A percentile compares a stretch with the other conserved stretches of the same genome.
Conservation (phyloP, 495 filamentous ascomycete genomes). For the Annulohypoxylon moriforme region DNA sequence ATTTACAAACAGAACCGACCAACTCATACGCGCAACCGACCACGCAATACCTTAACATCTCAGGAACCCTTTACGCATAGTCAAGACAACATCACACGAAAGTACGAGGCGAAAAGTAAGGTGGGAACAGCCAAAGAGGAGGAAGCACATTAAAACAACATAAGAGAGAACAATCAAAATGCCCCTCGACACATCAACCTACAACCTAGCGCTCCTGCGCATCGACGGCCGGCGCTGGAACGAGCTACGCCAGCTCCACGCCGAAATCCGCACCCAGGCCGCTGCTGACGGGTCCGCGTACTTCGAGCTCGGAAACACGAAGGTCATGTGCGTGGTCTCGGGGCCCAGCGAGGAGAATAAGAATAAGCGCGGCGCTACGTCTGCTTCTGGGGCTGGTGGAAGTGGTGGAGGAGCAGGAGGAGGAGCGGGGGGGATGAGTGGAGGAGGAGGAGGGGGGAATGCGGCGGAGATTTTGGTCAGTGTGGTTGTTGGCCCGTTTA, state of each 20-base stretch:
- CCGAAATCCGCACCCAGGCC: conserved; percentile 89
- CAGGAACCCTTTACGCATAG: neutral
- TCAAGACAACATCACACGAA: neutral
- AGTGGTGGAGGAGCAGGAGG: conserved; percentile 55
- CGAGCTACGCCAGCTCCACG: conserved; percentile 89
- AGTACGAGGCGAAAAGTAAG: neutral
- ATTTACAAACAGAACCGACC: neutral
- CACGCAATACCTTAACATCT: too few relatives aligned
- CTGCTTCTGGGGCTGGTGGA: conserved; percentile 54
- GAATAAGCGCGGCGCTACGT: conserved; percentile 49
- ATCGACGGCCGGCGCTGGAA: conserved; percentile 98
- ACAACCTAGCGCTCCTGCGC: conserved; percentile 85
- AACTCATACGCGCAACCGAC: neutral
- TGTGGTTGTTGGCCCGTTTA: conserved; percentile 87
- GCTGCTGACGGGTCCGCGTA: conserved; percentile 91
- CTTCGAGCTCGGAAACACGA: conserved; percentile 95
- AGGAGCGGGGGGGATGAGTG: neutral
- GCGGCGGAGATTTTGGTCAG: conserved; percentile 80
- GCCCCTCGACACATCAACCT: conserved; percentile 92
- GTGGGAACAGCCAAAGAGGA: neutral
- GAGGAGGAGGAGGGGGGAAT: conserved; percentile 25
- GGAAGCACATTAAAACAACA: neutral
- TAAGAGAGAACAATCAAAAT: conserved; percentile 63
- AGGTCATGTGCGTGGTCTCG: conserved; percentile 90
- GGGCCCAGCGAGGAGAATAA: conserved; percentile 75